Conservation (phyloP, 1,139 yeast genomes). For the Saccharomycopsis phalli region DNA sequence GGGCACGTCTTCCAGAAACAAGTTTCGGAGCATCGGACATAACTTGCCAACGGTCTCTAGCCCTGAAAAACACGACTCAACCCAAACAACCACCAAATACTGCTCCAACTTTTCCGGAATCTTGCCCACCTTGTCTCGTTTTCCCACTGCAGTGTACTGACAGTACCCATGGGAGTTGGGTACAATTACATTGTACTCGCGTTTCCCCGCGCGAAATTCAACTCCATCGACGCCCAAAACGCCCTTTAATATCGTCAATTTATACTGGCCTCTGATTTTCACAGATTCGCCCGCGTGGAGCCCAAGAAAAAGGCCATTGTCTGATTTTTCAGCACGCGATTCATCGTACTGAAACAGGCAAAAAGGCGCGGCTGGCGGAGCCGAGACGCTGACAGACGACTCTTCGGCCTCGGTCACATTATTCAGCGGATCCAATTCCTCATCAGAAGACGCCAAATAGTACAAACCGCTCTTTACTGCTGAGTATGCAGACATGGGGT, state of each 20-base stretch:
- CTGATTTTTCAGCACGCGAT: too few relatives aligned
- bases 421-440: too few relatives aligned
- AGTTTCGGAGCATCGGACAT: constrained; percentile 42
- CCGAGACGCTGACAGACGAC: not conserved
- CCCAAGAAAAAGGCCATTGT: too few relatives aligned
- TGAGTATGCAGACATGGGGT: too few relatives aligned
- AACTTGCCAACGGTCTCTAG: constrained; percentile 31
- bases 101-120: constrained; percentile 1
- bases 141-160: constrained; percentile 27
- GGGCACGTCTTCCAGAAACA: constrained; percentile 25
- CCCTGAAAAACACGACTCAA: constrained; percentile 28
- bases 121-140: not conserved
- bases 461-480: constrained; percentile 9
- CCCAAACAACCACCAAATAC: constrained; percentile 30
- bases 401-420: not conserved
- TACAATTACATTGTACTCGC: constrained; percentile 23
- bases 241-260: constrained; percentile 48
- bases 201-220: constrained; percentile 34
- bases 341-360: too few relatives aligned
- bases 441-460: constrained; percentile 1
- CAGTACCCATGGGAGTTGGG: constrained; percentile 50
- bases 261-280: constrained; percentile 51
- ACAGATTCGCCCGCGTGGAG: constrained; percentile 44
- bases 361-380: not conserved
- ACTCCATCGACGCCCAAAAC: constrained; percentile 47